Evolutionary conservation across 1,284 basidiomycete genomes (phyloP), one percentile per base, ranked within the genome.

Genomic region (Malassezia psittaci): DNA sequence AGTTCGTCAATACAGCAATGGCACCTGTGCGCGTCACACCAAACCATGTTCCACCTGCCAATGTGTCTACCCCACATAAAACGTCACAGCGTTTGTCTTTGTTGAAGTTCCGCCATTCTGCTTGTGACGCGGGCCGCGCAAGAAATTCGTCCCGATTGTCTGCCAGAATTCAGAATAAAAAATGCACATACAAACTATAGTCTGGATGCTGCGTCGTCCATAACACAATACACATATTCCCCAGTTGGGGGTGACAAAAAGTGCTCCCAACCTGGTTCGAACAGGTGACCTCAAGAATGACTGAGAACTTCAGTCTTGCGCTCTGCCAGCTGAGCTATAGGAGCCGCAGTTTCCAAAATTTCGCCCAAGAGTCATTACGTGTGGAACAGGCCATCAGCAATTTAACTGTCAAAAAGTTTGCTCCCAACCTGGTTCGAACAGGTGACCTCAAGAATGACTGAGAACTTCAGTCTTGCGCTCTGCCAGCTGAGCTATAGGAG

Each of bases 351-450:
- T 29, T 3, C 24, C 24, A 29, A 29, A 4, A 4, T 29, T 4
- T 7, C 24, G 24, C 24, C 24, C 24, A 29, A 29, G 3, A 4
- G 3, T 29, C 4, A 29, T 29, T 29, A n/a, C n/a, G n/a, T n/a
- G n/a, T n/a, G n/a, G n/a, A n/a, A n/a, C n/a, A n/a, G n/a, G n/a
- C n/a, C n/a, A n/a, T n/a, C n/a, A n/a, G n/a, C n/a, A n/a, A n/a
- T n/a, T n/a, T n/a, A n/a, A n/a, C n/a, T n/a, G n/a, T n/a, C n/a
- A n/a, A n/a, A n/a, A n/a, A n/a, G n/a, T n/a, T n/a, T n/a, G 54
- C 54, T 57, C 54, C 54, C 54, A 57, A 57, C 54, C 54, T 57
- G 54, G 54, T 57, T 57, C 54, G 54, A 57, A 57, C 54, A 57
- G 54, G 54, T 57, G 54, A 41, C 54, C 54, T 57, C 54, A 57